Evolutionary conservation across 805 yeast species (phyloP), one percentile per base, ranked within the genome.

Genomic region (Ogataea nakhonphanomensis): DNA sequence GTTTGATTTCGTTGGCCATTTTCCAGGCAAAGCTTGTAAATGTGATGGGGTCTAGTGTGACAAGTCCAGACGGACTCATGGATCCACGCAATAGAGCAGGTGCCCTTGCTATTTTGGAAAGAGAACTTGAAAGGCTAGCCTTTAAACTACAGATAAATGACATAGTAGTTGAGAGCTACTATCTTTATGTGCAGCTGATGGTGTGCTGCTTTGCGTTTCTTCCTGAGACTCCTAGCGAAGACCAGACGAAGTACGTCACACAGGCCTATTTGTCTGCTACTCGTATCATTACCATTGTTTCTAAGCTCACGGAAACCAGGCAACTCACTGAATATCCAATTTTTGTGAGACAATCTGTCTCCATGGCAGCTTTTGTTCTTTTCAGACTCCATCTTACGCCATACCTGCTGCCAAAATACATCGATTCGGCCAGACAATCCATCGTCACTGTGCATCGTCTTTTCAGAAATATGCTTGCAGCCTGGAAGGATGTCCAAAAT

Each of bases 371-470:
- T 0, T 70, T 89, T 30, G 70, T 86, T 12, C 66, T 90, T 21
- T 90, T 90, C 69, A 78, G 90, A 50, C 69, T 90, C 30, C 95
- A 88, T 54, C 66, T 87, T 41, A 82, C 95, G 0, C 85, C 95
- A 3, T 71, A 79, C 44, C 67, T 88, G 35, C 61, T 83, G 33
- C 84, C 82, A 52, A 82, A 78, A 58, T 86, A 81, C 55, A 78
- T 87, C 30, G 95, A 88, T 54, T 83, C 95, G 23, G 90, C 96
- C 1, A 74, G 97, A 49, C 96, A 90, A 61, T 84, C 95, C 4
- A 85, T 90, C 53, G 96, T 90, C 10, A 90, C 96, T 0, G 95
- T 88, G 2, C 96, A 90, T 61, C 71, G 96, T 57, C 66, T 89
- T 32, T 86, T 79, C 59, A 73, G 96, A 62, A 90, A 90, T 57